Conservation (phyloP, 2,329 filamentous ascomycete species). For the Daldinia sp. region DNA sequence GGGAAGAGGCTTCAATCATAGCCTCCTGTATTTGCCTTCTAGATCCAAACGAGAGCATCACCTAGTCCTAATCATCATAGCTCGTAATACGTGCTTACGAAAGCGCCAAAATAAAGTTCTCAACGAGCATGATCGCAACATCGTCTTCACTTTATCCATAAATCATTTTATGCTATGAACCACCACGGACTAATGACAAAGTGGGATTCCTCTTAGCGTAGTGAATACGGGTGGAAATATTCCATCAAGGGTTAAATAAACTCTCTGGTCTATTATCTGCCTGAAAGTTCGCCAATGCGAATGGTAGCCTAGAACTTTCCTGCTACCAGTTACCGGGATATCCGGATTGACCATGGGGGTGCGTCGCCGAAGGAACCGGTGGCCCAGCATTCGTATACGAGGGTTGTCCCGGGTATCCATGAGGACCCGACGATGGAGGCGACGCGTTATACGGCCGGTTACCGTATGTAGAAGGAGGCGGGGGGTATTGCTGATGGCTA, state of each 20-base stretch:
- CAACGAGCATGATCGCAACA: slow-evolving; percentile 10
- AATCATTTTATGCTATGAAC: slow-evolving; percentile 18
- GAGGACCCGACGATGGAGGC: slow-evolving; percentile 39
- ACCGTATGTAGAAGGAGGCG: slow-evolving; percentile 43
- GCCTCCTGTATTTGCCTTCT: slow-evolving; percentile 38
- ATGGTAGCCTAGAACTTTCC: background rate
- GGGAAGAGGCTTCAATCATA: slow-evolving; percentile 14
- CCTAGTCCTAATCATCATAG: slow-evolving; percentile 33
- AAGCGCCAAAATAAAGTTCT: slow-evolving; percentile 20
- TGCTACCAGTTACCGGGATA: slow-evolving; percentile 48
- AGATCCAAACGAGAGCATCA: slow-evolving; percentile 33
- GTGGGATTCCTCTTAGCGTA: slow-evolving; percentile 11
- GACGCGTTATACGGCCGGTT: slow-evolving; percentile 41
- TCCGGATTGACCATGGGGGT: slow-evolving; percentile 44
- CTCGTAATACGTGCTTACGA: slow-evolving; percentile 35
- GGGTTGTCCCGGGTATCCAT: slow-evolving; percentile 42
- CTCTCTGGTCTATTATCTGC: slow-evolving; percentile 35
- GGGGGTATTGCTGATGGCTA: slow-evolving; percentile 45
- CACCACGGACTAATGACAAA: slow-evolving; percentile 15
- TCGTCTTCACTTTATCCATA: slow-evolving; percentile 12
- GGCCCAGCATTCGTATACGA: slow-evolving; percentile 43
- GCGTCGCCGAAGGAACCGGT: slow-evolving; percentile 39
- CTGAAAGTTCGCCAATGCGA: slow-evolving; percentile 17
- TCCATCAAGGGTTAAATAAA: slow-evolving; percentile 26
- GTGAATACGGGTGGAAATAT: slow-evolving; percentile 26